Evolutionary conservation across 2,329 filamentous ascomycete species (phyloP), one percentile per base, ranked within the genome.

Genomic region (Knufia fluminis): DNA sequence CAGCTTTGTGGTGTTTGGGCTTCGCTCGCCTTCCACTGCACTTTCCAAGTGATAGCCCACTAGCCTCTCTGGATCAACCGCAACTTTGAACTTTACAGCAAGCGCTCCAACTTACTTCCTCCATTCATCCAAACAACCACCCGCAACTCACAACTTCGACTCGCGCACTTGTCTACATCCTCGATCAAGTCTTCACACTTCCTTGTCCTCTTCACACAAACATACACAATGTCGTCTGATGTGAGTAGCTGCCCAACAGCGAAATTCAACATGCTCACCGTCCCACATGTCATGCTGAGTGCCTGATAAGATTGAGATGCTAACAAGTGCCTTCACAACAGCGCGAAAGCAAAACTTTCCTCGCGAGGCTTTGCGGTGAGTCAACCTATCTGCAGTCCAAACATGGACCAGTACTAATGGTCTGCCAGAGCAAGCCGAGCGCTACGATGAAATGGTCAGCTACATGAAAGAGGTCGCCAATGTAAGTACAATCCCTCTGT

Each of bases 391-490:
- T 6, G 6, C 26, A 12, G 26, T 28, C 6, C 12, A 12, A 28
- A 28, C 12, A 12, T 6, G 6, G 6, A 6, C 26, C 6, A 28
- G 12, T 28, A 12, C 26, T 28, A 28, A 28, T 28, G 26, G 26
- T 12, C 26, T 28, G 26, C 12, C 26, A 28, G 26, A 97, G 86
- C 92, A 98, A 83, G 92, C 92, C 71, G 92, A 97, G 82, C 91
- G 91, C 70, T 98, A 98, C 77, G 91, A 98, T 91, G 92, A 97
- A 77, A 97, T 97, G 91, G 91, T 97, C 64, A 89, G 83, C 69
- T 96, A 91, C 79, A 97, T 97, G 92, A 97, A 97, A 87, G 89
- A 96, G 85, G 91, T 97, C 66, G 91, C 91, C 73, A 94, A 95
- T 77, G 83, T 85, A 81, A 64, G 68, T 62, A 49, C 59, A 54